These are phyloP conservation scores for Pichia sp. DNA, from an alignment of 1,139 yeast species.

Conservation along the genomic window DNA sequence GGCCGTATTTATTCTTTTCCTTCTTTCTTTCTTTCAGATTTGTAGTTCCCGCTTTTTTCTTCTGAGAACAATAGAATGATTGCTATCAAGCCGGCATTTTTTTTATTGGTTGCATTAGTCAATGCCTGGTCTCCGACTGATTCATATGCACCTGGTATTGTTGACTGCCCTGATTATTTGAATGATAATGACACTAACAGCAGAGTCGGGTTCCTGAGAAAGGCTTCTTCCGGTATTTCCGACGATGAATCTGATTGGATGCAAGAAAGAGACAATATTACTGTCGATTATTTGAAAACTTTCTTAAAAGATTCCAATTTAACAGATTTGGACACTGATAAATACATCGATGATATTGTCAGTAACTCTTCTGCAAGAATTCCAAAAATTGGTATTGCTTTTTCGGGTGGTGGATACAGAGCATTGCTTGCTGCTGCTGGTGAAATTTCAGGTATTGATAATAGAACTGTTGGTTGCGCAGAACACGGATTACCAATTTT, in stretches of 20 bases:
- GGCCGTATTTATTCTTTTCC: too few species aligned
- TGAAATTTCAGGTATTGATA: constrained; percentile 69
- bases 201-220: constrained; percentile 25
- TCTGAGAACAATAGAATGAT: too few species aligned
- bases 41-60: background rate
- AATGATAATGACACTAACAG: constrained; percentile 15
- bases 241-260: constrained; percentile 34
- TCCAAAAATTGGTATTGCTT: constrained; percentile 55
- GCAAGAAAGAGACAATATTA: constrained; percentile 39
- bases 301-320: constrained; percentile 53
- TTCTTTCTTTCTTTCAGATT: too few species aligned
- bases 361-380: constrained; percentile 19
- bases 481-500: constrained; percentile 71
- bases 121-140: constrained; percentile 53
- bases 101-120: constrained; percentile 2
- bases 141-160: constrained; percentile 57
- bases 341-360: constrained; percentile 32
- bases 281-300: constrained; percentile 43
- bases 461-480: constrained; percentile 52
- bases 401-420: constrained; percentile 89
- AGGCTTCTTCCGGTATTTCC: constrained; percentile 29
- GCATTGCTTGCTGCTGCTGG: constrained; percentile 94
- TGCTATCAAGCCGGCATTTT: background rate
- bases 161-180: constrained; percentile 42
- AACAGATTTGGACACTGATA: constrained; percentile 34